Evolutionary conservation across 306 rosid species (phyloP).

Genomic region (Dryas alaskensis): DNA sequence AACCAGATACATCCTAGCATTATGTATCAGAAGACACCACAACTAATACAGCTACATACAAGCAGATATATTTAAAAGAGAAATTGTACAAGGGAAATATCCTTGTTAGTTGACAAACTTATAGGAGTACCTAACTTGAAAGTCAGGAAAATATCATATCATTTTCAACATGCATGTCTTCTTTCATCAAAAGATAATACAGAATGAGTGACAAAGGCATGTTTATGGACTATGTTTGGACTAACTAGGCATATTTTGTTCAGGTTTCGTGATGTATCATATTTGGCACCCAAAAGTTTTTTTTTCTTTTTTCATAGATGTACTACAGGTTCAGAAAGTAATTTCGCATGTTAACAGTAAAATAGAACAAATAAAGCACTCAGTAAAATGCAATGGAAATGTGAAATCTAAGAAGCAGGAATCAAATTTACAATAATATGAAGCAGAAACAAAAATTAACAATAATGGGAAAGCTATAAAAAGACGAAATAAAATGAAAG

Average conservation of each 20-base stretch:
- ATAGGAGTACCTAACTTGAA: neutral
- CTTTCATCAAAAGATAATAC: neutral
- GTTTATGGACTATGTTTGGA: neutral
- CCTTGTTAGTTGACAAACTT: neutral
- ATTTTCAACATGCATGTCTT: neutral
- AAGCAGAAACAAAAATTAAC: slow-evolving; percentile 5
- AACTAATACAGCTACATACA: neutral
- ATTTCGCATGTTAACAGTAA: neutral
- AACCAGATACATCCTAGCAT: slow-evolving; percentile 30
- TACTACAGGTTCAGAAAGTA: neutral
- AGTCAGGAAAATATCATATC: neutral
- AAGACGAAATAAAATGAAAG: slow-evolving; percentile 3
- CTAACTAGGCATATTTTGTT: neutral
- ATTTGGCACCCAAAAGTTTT: neutral
- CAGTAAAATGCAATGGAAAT: slow-evolving; percentile 16
- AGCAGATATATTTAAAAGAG: neutral
- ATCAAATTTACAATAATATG: neutral
- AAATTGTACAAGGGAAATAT: neutral
- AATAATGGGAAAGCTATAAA: slow-evolving; percentile 7
- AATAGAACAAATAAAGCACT: slow-evolving; percentile 2
- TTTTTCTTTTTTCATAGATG: neutral
- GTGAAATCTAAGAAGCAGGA: neutral
- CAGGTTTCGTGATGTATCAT: neutral
- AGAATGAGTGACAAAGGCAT: neutral
- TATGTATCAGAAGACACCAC: slow-evolving; percentile 3